A percentile compares a stretch with the other conserved stretches of the same genome.
Conservation (phyloP, 2,329 filamentous ascomycete species). For the Exophiala lecanii-corni region DNA sequence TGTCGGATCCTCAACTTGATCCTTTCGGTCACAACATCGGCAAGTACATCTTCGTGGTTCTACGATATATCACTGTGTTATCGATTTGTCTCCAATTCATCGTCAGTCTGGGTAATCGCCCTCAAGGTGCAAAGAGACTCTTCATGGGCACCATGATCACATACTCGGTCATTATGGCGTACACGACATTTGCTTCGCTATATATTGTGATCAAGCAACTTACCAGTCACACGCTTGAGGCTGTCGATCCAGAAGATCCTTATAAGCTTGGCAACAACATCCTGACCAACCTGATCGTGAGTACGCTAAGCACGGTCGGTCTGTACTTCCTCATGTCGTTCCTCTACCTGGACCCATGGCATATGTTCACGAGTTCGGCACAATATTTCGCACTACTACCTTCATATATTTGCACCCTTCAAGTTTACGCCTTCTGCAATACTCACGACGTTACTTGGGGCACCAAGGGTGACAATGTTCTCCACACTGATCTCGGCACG, state of each 20-base stretch:
- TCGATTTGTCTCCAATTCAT: conserved; percentile 96
- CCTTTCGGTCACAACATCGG: conserved; percentile 88
- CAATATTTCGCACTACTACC: conserved; percentile 94
- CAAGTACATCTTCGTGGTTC: conserved; percentile 75
- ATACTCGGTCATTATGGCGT: conserved; percentile 92
- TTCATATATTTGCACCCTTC: conserved; percentile 91
- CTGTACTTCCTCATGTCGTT: conserved; percentile 96
- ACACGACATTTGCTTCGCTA: conserved; percentile 83
- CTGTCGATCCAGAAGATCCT: conserved; percentile 34
- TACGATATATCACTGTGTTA: conserved; percentile 80
- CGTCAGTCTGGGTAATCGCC: conserved; percentile 89
- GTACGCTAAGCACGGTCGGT: conserved; percentile 80
- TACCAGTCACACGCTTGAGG: conserved; percentile 42
- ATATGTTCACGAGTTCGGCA: conserved; percentile 88
- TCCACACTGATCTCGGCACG: conserved; percentile 84
- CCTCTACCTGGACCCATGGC: conserved; percentile 96
- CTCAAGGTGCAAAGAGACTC: conserved; percentile 87
- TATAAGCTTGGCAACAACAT: conserved; percentile 74
- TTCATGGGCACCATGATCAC: conserved; percentile 83
- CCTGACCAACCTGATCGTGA: conserved; percentile 92
- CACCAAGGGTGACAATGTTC: conserved; percentile 95
- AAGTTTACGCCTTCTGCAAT: conserved; percentile 99
- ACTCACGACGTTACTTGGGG: conserved; percentile 99
- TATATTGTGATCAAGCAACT: conserved; percentile 88
- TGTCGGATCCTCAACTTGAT: conserved; percentile 73